These are phyloP conservation scores for Chlorophyllum brunneum DNA, from an alignment of 768 basidiomycete genomes.

Conservation along the genomic window DNA sequence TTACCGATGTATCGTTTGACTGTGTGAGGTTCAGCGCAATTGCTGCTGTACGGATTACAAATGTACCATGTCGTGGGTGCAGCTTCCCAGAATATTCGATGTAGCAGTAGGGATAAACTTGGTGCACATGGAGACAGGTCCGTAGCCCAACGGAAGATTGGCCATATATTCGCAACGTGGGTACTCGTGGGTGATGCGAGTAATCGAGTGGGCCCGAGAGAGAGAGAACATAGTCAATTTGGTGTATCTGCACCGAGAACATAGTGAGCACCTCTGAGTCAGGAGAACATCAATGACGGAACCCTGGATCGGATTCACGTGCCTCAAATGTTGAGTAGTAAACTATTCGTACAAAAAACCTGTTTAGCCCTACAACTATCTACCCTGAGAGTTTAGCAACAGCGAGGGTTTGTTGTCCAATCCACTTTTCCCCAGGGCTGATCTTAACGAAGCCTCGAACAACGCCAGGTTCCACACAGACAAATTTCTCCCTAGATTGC, in stretches of 20 bases:
- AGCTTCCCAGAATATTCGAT: conserved; percentile 75
- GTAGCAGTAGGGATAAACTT: conserved; percentile 92
- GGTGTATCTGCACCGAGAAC: conserved; percentile 20
- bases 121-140: conserved; percentile 87
- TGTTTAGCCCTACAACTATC: too few species aligned
- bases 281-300: neutral
- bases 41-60: neutral
- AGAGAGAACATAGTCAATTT: conserved; percentile 63
- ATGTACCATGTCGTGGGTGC: conserved; percentile 56
- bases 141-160: conserved; percentile 71
- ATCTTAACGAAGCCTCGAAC: conserved; percentile 70
- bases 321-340: too few species aligned
- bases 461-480: conserved; percentile 91
- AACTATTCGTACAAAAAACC: too few species aligned
- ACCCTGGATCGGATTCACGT: too few species aligned
- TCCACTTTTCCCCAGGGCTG: conserved; percentile 65
- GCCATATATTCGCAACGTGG: conserved; percentile 86
- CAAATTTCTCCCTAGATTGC: conserved; percentile 65
- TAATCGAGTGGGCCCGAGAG: conserved; percentile 65
- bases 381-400: conserved; percentile 26
- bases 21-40: conserved; percentile 25
- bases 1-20: conserved; percentile 71
- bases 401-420: conserved; percentile 69
- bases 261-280: neutral
- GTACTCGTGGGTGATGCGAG: conserved; percentile 57